Conservation (phyloP, 2,329 filamentous ascomycete species). For the Aurifilum marmelostoma region DNA sequence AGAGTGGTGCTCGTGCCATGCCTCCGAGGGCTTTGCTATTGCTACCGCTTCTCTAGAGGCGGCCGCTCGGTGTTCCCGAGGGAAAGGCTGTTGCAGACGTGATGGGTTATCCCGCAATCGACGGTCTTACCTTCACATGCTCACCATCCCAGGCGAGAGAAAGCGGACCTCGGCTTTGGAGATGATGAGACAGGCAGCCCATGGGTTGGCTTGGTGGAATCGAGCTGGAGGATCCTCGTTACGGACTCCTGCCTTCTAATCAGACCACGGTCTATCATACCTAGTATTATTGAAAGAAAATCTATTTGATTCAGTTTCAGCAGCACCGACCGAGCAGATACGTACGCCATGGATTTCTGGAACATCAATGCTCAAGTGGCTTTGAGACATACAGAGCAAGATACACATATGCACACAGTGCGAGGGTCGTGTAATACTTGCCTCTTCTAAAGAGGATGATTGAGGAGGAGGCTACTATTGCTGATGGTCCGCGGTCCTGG, state of each 20-base stretch:
- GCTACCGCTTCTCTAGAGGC: not conserved
- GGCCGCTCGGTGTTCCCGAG: not conserved
- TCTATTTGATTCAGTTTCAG: constrained; percentile 1
- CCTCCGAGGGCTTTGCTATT: not conserved
- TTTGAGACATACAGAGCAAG: not conserved
- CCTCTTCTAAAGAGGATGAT: not conserved
- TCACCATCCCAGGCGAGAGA: not conserved
- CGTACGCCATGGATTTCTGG: not conserved
- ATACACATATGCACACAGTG: not conserved
- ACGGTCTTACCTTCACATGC: not conserved
- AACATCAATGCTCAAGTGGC: not conserved
- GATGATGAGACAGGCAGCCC: not conserved
- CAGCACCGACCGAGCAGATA: not conserved
- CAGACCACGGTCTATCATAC: not conserved
- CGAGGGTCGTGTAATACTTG: not conserved
- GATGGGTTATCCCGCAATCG: not conserved
- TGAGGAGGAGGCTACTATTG: not conserved
- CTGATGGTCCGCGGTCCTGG: not conserved
- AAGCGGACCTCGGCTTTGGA: not conserved
- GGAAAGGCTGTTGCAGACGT: not conserved
- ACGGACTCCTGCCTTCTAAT: constrained; percentile 6
- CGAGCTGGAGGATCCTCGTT: not conserved
- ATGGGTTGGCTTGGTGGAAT: not conserved
- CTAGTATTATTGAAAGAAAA: constrained; percentile 4
- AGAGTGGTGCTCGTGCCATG: not conserved